Conservation (phyloP, 78 protist species). For the Neovahlkampfia damariscottae region DNA sequence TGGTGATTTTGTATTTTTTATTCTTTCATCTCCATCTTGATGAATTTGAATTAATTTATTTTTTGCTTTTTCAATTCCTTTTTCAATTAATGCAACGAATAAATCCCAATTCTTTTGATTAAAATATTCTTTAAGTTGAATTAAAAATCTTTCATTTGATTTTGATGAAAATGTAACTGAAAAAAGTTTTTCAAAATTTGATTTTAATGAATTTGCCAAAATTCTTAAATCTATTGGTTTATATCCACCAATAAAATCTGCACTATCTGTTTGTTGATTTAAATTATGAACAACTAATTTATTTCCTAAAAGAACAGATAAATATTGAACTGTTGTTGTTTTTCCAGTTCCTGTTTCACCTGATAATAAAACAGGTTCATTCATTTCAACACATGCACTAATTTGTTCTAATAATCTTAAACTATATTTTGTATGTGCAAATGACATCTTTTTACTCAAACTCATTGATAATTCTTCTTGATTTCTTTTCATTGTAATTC, state of each 20-base stretch:
- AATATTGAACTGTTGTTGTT: conserved; percentile 85
- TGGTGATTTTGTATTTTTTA: neutral
- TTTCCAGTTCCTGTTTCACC: conserved; percentile 98
- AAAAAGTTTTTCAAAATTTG: neutral
- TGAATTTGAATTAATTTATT: neutral
- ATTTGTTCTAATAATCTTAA: conserved; percentile 66
- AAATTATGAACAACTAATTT: conserved; percentile 78
- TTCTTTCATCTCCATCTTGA: neutral
- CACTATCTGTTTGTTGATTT: conserved; percentile 86
- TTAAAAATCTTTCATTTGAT: neutral
- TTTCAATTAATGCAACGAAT: neutral
- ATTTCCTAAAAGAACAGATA: conserved; percentile 59
- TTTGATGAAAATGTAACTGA: neutral
- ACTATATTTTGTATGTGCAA: conserved; percentile 54
- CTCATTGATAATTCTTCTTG: neutral
- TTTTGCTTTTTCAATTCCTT: neutral
- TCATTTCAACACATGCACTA: conserved; percentile 45
- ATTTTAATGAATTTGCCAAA: neutral
- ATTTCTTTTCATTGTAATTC: neutral
- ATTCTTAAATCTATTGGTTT: conserved; percentile 78
- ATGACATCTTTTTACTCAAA: neutral
- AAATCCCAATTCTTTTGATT: neutral
- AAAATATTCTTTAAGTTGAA: neutral
- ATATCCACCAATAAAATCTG: conserved; percentile 97
- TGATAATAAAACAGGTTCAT: conserved; percentile 81